Evolutionary conservation across 148 eudicot genomes (phyloP).

Genomic region (Polygonum aviculare): DNA sequence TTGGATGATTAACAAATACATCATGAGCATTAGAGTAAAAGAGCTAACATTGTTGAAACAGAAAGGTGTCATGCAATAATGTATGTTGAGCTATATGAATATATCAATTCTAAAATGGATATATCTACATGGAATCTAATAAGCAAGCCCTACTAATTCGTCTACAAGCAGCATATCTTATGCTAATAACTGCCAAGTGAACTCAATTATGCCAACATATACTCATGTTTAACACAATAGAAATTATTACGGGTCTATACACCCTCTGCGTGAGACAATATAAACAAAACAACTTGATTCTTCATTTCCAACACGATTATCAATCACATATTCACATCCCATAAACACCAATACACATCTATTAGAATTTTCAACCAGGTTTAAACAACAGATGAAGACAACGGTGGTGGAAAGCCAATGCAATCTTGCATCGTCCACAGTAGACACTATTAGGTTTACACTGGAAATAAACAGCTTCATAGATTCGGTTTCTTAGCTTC

Average conservation of each 20-base stretch:
- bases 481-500: background rate
- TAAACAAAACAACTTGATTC: background rate
- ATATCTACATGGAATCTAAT: background rate
- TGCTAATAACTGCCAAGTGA: background rate
- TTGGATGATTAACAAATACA: background rate
- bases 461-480: background rate
- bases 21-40: background rate
- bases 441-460: background rate
- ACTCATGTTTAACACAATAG: background rate
- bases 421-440: too few relatives aligned
- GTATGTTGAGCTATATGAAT: background rate
- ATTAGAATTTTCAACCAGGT: background rate
- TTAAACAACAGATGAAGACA: background rate
- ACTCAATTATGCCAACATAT: background rate
- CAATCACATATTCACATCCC: background rate
- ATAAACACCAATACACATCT: too few relatives aligned
- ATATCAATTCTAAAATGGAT: background rate
- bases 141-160: background rate
- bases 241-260: background rate
- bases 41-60: background rate
- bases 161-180: background rate
- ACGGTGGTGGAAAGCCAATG: too few relatives aligned
- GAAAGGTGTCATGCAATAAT: background rate
- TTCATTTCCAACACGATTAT: background rate
- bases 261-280: background rate